These are phyloP conservation scores for Fomitopsis serialis DNA, from an alignment of 768 basidiomycete genomes.

Conservation along the genomic window DNA sequence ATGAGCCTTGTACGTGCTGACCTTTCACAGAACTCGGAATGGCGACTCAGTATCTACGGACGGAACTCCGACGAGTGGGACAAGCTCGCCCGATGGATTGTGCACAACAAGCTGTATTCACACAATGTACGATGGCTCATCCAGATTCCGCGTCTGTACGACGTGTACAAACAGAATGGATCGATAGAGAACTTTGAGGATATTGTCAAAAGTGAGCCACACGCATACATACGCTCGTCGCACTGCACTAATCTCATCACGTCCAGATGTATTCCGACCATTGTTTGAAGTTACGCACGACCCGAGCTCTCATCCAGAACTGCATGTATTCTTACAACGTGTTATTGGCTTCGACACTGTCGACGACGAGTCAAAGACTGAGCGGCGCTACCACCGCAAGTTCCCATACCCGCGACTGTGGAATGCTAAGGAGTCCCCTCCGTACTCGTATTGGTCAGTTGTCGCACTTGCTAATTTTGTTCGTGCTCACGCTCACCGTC, in stretches of 20 bases:
- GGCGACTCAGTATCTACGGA: conserved; percentile 95
- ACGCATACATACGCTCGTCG: background rate
- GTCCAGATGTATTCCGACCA: conserved; percentile 82
- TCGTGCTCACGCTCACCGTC: conserved; percentile 4
- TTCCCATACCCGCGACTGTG: conserved; percentile 90
- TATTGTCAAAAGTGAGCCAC: conserved; percentile 73
- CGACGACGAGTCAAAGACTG: conserved; percentile 94
- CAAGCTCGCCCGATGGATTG: conserved; percentile 95
- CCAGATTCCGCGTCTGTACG: conserved; percentile 91
- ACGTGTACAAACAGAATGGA: conserved; percentile 89
- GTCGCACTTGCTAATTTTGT: background rate
- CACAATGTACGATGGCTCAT: conserved; percentile 99
- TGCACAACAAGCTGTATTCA: conserved; percentile 87
- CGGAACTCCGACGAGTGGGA: conserved; percentile 87
- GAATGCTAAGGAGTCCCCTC: conserved; percentile 86
- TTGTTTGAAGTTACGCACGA: conserved; percentile 95
- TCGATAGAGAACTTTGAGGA: conserved; percentile 85
- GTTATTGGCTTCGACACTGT: conserved; percentile 98
- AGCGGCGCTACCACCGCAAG: conserved; percentile 87
- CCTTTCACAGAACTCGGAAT: conserved; percentile 76
- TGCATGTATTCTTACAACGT: conserved; percentile 92
- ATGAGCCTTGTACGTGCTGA: too few species aligned
- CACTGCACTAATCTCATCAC: background rate
- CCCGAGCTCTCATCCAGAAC: conserved; percentile 83
- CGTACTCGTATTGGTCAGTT: conserved; percentile 87